Evolutionary conservation across 2,329 filamentous ascomycete species (phyloP), one percentile per base, ranked within the genome.

Genomic region (Botrytis galanthina): DNA sequence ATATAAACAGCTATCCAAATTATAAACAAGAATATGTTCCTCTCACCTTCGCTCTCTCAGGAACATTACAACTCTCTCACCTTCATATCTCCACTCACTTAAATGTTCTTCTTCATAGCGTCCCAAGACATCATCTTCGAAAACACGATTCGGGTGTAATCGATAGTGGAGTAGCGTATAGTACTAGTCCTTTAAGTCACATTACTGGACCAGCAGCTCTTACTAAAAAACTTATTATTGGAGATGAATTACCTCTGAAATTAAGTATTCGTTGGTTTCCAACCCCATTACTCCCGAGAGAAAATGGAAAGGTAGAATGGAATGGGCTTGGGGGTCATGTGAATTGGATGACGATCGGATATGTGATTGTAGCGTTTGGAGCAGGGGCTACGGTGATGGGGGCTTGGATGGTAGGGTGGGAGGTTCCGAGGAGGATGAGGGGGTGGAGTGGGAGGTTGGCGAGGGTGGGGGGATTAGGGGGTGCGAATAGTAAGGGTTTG

Each of bases 211-310:
- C 84, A 76, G 83, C 84, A 63, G 84, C 82, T 68, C 86, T 80
- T 68, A 86, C 83, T 84, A 86, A 91, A 91, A 80, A 81, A 78
- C 88, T 98, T 66, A 89, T 98, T 46, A 97, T 98, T 76, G 95
- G 95, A 20, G 95, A 98, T 82, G 88, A 92, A 8, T 82, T 98
- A 73, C 91, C 93, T 0, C 85, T 98, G 78, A 87, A 86, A 62
- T 93, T 98, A 79, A 92, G 90, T 59, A 91, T 98, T 22, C 86
- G 93, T 62, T 98, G 96, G 96, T 96, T 95, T 81, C 92, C 92
- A 1, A 92, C 88, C 37, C 91, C 92, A 0, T 85, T 87, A 54
- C 84, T 95, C 76, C 93, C 92, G 76, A 87, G 87, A 81, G 89
- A 86, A n/a, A 89, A 90, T 81, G 89, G 89, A 18, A 85, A 84